A percentile compares a stretch with the other conserved stretches of the same genome.
phyloP scores from a whole-genome alignment of 2,329 filamentous ascomycete species.

The Penicillium digitatum region DNA sequence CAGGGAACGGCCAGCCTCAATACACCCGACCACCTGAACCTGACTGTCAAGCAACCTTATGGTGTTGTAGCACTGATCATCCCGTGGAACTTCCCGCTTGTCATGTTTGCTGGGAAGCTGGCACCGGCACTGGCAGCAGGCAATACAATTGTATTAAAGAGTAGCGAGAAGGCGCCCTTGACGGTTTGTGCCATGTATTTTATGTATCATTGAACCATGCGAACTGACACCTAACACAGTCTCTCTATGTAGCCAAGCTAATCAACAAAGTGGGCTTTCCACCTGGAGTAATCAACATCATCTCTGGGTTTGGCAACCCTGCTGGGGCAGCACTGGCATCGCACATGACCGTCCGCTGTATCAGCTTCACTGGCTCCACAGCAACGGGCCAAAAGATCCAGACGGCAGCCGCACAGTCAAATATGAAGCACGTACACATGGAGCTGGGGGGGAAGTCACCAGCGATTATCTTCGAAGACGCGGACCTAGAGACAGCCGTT shows the following conservation, averaged over 20 bases:
- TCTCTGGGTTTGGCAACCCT: slow-evolving; percentile 61
- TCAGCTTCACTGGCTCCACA: slow-evolving; percentile 59
- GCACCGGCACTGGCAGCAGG: slow-evolving; percentile 59
- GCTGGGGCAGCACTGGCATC: slow-evolving; percentile 47
- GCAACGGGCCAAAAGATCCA: slow-evolving; percentile 54
- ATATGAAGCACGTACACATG: slow-evolving; percentile 35
- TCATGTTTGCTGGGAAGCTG: slow-evolving; percentile 51
- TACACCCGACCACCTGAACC: slow-evolving; percentile 25
- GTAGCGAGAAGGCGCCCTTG: slow-evolving; percentile 60
- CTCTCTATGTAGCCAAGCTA: slow-evolving; percentile 36
- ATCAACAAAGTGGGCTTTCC: slow-evolving; percentile 43
- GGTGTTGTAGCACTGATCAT: slow-evolving; percentile 58
- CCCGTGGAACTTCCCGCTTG: slow-evolving; percentile 54
- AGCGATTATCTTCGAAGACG: slow-evolving; percentile 35
- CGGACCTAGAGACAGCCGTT: slow-evolving; percentile 46
- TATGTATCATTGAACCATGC: not conserved
- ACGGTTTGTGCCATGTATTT: slow-evolving; percentile 39
- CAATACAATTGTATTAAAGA: slow-evolving; percentile 60
- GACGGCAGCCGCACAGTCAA: slow-evolving; percentile 33
- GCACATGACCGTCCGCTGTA: slow-evolving; percentile 60
- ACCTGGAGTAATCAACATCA: slow-evolving; percentile 47
- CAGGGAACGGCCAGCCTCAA: slow-evolving; percentile 32
- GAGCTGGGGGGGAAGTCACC: slow-evolving; percentile 39
- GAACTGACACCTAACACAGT: slow-evolving; percentile 17
- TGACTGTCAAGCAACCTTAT: slow-evolving; percentile 48